A percentile compares a stretch with the other conserved stretches of the same genome.
Conservation (phyloP, 2,329 filamentous ascomycete genomes). For the Fusarium cyanostomum region DNA sequence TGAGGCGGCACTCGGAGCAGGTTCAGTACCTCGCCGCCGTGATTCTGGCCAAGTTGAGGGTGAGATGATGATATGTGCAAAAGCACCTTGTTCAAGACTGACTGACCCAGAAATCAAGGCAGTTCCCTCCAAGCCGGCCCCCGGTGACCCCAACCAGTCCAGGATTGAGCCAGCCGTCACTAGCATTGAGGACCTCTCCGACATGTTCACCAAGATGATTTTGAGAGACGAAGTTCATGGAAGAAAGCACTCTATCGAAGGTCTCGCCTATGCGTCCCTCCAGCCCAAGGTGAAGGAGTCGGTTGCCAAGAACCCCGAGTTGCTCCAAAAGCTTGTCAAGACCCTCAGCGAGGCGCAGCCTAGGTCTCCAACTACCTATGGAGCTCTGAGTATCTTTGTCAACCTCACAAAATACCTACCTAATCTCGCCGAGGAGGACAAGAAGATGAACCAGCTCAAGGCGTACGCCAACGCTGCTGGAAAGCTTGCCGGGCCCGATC, state of each 20-base stretch:
- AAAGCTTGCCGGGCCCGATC: constrained; percentile 67
- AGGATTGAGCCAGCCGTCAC: constrained; percentile 64
- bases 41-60: constrained; percentile 76
- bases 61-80: constrained; percentile 46
- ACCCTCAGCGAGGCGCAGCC: constrained; percentile 66
- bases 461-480: constrained; percentile 91
- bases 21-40: constrained; percentile 76
- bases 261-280: constrained; percentile 89
- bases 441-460: constrained; percentile 90
- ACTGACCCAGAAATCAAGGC: constrained; percentile 65
- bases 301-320: constrained; percentile 71
- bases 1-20: constrained; percentile 68
- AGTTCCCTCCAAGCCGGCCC: constrained; percentile 57
- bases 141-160: constrained; percentile 52
- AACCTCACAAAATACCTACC: constrained; percentile 88
- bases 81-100: constrained; percentile 49
- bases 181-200: constrained; percentile 72
- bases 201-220: constrained; percentile 73
- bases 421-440: constrained; percentile 84
- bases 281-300: constrained; percentile 86
- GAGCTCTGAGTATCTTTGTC: constrained; percentile 82
- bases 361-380: constrained; percentile 80
- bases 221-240: constrained; percentile 65
- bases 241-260: constrained; percentile 82
- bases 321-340: constrained; percentile 76